These are phyloP conservation scores for Hansenula lynferdii DNA, from an alignment of 1,139 yeast species.

Conservation along the genomic window DNA sequence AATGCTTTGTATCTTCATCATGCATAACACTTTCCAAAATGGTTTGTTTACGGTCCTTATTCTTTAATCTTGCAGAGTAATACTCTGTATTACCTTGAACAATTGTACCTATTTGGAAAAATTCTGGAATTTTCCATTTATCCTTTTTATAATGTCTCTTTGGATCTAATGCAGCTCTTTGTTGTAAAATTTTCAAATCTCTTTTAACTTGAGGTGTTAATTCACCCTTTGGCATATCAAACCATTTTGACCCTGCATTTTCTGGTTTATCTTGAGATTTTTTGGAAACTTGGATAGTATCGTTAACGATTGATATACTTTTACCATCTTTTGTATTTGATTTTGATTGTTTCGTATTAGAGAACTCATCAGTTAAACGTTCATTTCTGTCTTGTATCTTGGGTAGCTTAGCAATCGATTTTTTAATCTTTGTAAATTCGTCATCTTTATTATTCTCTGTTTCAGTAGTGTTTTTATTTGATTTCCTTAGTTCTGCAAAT, in stretches of 20 bases:
- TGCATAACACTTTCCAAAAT: constrained; percentile 79
- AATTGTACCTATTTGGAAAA: constrained; percentile 85
- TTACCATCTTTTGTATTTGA: constrained; percentile 15
- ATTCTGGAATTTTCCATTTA: constrained; percentile 75
- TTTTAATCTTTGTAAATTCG: constrained; percentile 15
- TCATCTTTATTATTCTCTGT: constrained; percentile 14
- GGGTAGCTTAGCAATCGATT: constrained; percentile 19
- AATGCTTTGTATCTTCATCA: constrained; percentile 64
- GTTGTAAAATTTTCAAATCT: constrained; percentile 73
- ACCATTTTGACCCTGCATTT: constrained; percentile 64
- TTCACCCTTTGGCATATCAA: constrained; percentile 76
- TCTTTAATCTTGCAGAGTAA: constrained; percentile 63
- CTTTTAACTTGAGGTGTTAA: constrained; percentile 65
- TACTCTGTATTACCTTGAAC: constrained; percentile 79
- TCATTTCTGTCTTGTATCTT: constrained; percentile 11
- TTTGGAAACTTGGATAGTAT: constrained; percentile 14
- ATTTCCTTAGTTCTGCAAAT: constrained; percentile 31
- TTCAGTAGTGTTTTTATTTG: constrained; percentile 10
- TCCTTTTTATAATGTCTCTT: constrained; percentile 92
- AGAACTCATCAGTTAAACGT: constrained; percentile 2
- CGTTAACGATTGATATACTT: constrained; percentile 16
- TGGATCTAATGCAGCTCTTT: constrained; percentile 91
- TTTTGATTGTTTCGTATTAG: constrained; percentile 10
- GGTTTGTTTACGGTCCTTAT: constrained; percentile 70
- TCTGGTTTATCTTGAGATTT: constrained; percentile 16